phyloP scores from a whole-genome alignment of 2,329 filamentous ascomycete species.

The Alternaria ventricosa region DNA sequence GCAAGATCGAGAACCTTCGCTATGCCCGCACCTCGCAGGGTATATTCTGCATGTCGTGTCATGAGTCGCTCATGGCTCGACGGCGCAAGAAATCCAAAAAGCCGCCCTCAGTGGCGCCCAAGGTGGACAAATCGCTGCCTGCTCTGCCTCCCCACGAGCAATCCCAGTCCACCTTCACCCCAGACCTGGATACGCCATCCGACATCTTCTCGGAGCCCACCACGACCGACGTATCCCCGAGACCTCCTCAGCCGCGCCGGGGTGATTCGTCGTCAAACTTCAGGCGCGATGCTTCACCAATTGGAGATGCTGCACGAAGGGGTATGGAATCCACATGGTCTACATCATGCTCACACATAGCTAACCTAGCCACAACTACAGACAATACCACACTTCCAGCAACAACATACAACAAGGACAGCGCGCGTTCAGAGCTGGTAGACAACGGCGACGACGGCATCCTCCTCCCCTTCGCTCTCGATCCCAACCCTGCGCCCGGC shows the following conservation, averaged over 20 bases:
- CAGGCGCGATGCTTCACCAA: slow-evolving; percentile 48
- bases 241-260: slow-evolving; percentile 43
- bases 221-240: slow-evolving; percentile 72
- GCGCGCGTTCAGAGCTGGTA: slow-evolving; percentile 72
- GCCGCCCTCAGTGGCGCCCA: slow-evolving; percentile 54
- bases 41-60: slow-evolving; percentile 99
- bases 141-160: slow-evolving; percentile 78
- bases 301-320: slow-evolving; percentile 41
- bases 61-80: slow-evolving; percentile 94
- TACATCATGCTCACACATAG: neutral
- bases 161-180: slow-evolving; percentile 64
- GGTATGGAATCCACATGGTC: slow-evolving; percentile 29
- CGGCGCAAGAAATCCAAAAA: slow-evolving; percentile 83
- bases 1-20: slow-evolving; percentile 96
- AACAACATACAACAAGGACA: slow-evolving; percentile 74
- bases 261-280: slow-evolving; percentile 47
- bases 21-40: slow-evolving; percentile 98
- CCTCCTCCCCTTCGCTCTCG: slow-evolving; percentile 59
- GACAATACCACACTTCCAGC: slow-evolving; percentile 74
- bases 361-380: slow-evolving; percentile 31
- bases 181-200: slow-evolving; percentile 62
- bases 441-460: slow-evolving; percentile 65
- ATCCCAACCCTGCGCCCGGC: slow-evolving; percentile 55
- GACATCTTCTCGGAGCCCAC: slow-evolving; percentile 68
- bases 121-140: slow-evolving; percentile 89